Evolutionary conservation across 768 basidiomycete genomes (phyloP).

Genomic region (Xerocomus brunneocitrinus): DNA sequence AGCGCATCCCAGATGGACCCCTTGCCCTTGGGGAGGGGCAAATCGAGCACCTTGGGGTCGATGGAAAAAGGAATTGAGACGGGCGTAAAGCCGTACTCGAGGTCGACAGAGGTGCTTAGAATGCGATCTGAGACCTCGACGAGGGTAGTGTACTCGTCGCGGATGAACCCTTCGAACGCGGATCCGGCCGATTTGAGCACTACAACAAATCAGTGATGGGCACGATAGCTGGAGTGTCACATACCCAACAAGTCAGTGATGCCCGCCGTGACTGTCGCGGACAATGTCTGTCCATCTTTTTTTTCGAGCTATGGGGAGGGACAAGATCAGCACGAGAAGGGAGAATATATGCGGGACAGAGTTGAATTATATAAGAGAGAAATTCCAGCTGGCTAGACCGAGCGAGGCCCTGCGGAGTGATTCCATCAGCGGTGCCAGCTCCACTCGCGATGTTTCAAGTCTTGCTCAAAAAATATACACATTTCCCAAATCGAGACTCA

Average conservation of each 20-base stretch:
- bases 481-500: constrained; percentile 27
- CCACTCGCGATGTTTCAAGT: constrained; percentile 16
- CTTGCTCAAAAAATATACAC: not conserved
- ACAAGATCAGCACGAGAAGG: not conserved
- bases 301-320: constrained; percentile 52
- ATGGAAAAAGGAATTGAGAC: constrained; percentile 43
- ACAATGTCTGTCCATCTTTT: constrained; percentile 57
- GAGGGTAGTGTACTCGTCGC: constrained; percentile 88
- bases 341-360: not conserved
- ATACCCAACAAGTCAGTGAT: constrained; percentile 77
- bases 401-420: constrained; percentile 16
- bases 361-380: constrained; percentile 13
- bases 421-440: constrained; percentile 15
- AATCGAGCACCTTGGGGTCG: constrained; percentile 51
- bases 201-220: constrained; percentile 21
- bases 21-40: constrained; percentile 38
- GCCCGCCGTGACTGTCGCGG: constrained; percentile 62
- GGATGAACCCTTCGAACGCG: constrained; percentile 73
- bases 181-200: constrained; percentile 91
- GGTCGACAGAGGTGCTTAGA: constrained; percentile 83
- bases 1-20: constrained; percentile 60
- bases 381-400: constrained; percentile 13
- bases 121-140: constrained; percentile 81
- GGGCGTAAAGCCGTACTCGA: constrained; percentile 59
- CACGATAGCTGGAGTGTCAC: constrained; percentile 12